These are phyloP conservation scores for Ammopiptanthus mongolicus DNA, from an alignment of 306 rosid species.

Conservation along the genomic window DNA sequence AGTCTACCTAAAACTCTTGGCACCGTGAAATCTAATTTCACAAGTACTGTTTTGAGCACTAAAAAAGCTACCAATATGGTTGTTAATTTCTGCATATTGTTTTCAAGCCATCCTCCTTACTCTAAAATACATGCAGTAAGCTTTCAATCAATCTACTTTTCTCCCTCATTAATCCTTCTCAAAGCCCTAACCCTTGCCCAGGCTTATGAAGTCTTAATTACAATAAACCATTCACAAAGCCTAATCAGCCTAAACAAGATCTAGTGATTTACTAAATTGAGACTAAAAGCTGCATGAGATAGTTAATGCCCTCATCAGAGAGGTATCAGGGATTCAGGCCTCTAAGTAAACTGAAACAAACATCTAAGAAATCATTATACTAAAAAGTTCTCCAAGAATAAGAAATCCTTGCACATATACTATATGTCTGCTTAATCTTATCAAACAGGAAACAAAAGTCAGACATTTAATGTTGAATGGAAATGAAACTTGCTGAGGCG, in stretches of 20 bases:
- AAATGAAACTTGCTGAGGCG: no score
- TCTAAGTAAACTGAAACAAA: background rate
- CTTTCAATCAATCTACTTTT: background rate
- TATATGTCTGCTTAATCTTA: background rate
- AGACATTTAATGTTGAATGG: background rate
- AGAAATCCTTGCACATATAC: background rate
- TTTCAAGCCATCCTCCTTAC: background rate
- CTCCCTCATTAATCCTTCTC: background rate
- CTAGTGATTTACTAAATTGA: background rate
- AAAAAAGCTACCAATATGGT: background rate
- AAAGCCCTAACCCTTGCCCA: background rate
- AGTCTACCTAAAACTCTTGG: background rate
- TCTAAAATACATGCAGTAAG: background rate
- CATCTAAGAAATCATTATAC: background rate
- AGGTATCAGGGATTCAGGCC: background rate
- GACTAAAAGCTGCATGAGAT: background rate
- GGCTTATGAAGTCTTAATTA: background rate
- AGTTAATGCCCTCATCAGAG: background rate
- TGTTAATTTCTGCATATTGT: background rate
- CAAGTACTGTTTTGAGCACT: background rate
- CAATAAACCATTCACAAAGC: background rate
- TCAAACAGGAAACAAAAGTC: background rate
- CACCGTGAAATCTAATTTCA: background rate
- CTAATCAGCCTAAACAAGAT: background rate
- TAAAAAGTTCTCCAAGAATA: background rate